phyloP scores from a whole-genome alignment of 1,139 yeast genomes.

The Yamadazyma diddensiae region DNA sequence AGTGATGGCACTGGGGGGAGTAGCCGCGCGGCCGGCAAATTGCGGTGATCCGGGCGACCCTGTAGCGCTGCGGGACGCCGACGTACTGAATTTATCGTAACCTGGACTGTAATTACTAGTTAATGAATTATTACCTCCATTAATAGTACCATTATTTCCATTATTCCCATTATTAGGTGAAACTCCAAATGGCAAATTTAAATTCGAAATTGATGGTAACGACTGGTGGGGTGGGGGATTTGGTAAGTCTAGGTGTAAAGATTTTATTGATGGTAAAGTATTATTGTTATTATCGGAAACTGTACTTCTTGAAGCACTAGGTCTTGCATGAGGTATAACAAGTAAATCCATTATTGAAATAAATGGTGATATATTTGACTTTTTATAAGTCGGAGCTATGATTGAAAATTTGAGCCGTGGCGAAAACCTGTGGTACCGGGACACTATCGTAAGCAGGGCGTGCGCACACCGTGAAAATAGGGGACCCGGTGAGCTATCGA shows the following conservation, averaged over 20 bases:
- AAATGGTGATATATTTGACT: background rate
- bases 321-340: conserved; percentile 1
- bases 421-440: conserved; percentile 13
- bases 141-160: too few species aligned
- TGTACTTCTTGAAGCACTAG: conserved; percentile 1
- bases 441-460: too few species aligned
- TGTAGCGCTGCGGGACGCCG: too few species aligned
- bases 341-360: conserved; percentile 1
- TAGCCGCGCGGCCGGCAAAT: background rate
- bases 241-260: conserved; percentile 1
- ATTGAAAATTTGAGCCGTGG: background rate
- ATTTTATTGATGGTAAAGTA: conserved; percentile 1
- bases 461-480: too few species aligned
- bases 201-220: conserved; percentile 11
- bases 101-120: too few species aligned
- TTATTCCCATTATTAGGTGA: too few species aligned
- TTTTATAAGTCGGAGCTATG: conserved; percentile 1
- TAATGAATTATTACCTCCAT: too few species aligned
- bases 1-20: background rate
- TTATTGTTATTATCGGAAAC: background rate
- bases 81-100: too few species aligned
- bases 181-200: conserved; percentile 10
- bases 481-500: too few species aligned
- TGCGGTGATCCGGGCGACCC: background rate
- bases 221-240: background rate